Percentiles rank a stretch among this genome's conserved stretches.
These are phyloP conservation scores for Pseudoperonospora humuli DNA, from an alignment of 352 stramenopile genomes.

Conservation along the genomic window DNA sequence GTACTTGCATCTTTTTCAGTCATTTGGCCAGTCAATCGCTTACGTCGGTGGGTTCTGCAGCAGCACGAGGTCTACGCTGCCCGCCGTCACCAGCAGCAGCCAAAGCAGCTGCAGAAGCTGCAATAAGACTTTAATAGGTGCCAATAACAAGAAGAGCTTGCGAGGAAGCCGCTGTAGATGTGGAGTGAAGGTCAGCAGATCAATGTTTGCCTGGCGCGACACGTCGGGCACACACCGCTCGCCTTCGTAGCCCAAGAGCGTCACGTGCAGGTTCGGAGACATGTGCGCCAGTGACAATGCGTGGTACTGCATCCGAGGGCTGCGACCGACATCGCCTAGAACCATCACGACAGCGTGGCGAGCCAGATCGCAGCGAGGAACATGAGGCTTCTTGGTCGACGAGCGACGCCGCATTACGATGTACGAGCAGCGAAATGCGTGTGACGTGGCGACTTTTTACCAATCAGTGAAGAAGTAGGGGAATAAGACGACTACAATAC, in stretches of 20 bases:
- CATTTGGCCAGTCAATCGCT: background rate
- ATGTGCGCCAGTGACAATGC: conserved; percentile 89
- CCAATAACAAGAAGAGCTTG: conserved; percentile 26
- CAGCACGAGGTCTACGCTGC: conserved; percentile 88
- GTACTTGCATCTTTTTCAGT: conserved; percentile 11
- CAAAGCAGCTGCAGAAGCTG: conserved; percentile 48
- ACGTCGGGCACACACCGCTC: conserved; percentile 82
- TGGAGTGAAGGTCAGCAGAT: conserved; percentile 70
- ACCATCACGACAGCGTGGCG: conserved; percentile 89
- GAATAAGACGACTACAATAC: no score
- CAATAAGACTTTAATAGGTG: conserved; percentile 73
- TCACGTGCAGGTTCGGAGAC: conserved; percentile 55
- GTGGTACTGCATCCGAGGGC: conserved; percentile 99
- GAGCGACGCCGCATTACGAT: conserved; percentile 12
- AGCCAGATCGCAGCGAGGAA: background rate
- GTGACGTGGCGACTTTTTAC: conserved; percentile 18
- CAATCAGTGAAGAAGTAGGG: conserved; percentile 9
- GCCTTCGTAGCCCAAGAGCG: conserved; percentile 92
- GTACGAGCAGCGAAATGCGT: background rate
- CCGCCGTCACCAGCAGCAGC: conserved; percentile 27
- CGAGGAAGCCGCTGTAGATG: conserved; percentile 50
- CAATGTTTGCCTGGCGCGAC: conserved; percentile 48
- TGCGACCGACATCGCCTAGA: conserved; percentile 93
- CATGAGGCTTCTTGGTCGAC: conserved; percentile 13
- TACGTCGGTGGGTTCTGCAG: conserved; percentile 97